These are phyloP conservation scores for Gypsophila paniculata DNA, from an alignment of 179 eudicot genomes.

Conservation along the genomic window DNA sequence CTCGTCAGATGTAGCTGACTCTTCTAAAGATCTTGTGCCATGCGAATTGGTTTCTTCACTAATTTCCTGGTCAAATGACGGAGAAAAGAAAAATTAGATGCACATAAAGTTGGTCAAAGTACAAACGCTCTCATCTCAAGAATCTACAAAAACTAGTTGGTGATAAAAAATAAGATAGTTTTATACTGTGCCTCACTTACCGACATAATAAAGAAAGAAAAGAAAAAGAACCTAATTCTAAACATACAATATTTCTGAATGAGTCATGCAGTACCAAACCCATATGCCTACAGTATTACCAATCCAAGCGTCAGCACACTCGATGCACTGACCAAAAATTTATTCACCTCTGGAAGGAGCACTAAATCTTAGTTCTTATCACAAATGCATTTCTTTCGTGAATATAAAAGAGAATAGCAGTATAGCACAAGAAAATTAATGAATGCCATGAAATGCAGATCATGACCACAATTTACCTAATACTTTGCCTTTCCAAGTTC, in stretches of 20 bases:
- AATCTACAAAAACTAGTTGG: not conserved
- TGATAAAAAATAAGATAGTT: not conserved
- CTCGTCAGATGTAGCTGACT: conserved; percentile 23
- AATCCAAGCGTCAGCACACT: not conserved
- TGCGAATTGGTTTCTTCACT: conserved; percentile 30
- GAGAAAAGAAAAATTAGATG: not conserved
- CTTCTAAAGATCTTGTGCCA: conserved; percentile 23
- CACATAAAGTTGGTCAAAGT: not conserved
- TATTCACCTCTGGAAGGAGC: not conserved
- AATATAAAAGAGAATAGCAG: not conserved
- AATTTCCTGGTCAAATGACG: conserved; percentile 43
- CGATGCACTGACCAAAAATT: not conserved
- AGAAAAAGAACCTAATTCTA: not conserved
- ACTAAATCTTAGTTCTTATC: not conserved
- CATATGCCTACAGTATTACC: not conserved
- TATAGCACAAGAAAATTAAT: not conserved
- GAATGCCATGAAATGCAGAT: not conserved
- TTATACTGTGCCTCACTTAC: not conserved
- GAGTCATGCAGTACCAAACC: not conserved
- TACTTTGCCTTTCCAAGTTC: not conserved
- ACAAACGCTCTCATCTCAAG: not conserved
- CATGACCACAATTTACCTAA: not conserved
- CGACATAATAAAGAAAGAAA: not conserved
- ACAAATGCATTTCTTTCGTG: not conserved
- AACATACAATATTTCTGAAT: conserved; percentile 1